Base-by-base conservation (phyloP, 2,329 filamentous ascomycete species). In the Colletotrichum phormii region DNA sequence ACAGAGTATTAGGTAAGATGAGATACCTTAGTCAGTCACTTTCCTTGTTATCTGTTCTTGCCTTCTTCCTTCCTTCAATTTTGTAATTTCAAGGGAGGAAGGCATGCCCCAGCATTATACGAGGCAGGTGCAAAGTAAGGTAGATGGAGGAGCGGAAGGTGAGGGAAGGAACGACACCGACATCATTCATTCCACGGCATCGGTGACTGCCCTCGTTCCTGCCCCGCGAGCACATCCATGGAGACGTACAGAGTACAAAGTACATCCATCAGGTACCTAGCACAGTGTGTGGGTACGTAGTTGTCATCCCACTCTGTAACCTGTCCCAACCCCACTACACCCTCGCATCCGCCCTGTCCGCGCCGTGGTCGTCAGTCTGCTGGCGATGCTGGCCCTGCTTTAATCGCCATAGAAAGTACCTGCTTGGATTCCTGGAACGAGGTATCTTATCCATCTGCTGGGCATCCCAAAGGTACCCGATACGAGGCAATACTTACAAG, bases 301-400 rank as follows among this genome's bases (percentile, higher is more conserved):
- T 35, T 49, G 67, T 72, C 66, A 73, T 65, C 66, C 61, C 66
- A 70, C 70, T 61, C 35, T 58, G 35, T 42, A 46, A 31, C 63
- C 31, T 35, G 63, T 54, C 54, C 26, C 53, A 65, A 73, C 71
- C 71, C 71, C 71, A 73, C 71, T 58, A 73, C 71, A 73, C 71
- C 61, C 67, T 72, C 70, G 66, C 61, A 69, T 54, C 53, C 65
- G n/a, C 35, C 55, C 9, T 46, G 67, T 46, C 11, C 7, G 58
- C 42, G 24, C 15, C 35, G 11, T n/a, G 29, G 35, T 46, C 42
- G 37, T 2, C 15, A 29, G 24, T 29, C 6, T 18, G 37, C 24
- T 18, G 11, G 12, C 42, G 35, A n/a, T 46, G 24, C 37, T 61
- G 29, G 42, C n/a, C 37, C 59, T 49, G 59, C 35, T 46, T 31